Base-by-base conservation (phyloP, 164 flowering plant genomes). In the Magnolia sinica region DNA sequence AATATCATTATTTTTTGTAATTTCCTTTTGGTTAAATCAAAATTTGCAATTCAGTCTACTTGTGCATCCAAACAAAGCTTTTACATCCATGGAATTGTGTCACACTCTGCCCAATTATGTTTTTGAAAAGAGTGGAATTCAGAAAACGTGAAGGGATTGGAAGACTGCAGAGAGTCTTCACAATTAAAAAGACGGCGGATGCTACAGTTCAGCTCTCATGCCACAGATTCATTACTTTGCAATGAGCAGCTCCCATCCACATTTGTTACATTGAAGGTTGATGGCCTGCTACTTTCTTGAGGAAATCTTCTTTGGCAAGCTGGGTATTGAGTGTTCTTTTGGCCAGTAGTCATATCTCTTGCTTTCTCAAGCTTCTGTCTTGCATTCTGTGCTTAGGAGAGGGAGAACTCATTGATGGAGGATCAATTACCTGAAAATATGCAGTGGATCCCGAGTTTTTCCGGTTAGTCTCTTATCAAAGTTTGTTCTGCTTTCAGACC, bases 111-210 rank as follows among this genome's bases (percentile, higher is more conserved):
- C 49, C 49, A 52, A 65, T 37, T 70, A 59, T 50, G 49, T 50
- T 75, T 45, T 37, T 68, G 64, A 68, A 77, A 79, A 72, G 23
- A 64, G 49, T 74, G 73, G 55, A 69, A 76, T 84, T 82, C 91
- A 92, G 95, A 64, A 78, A 79, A 75, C n/a, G n/a, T 71, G 67
- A 92, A 92, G 82, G 88, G 79, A 37, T 59, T 74, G 55, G 86
- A 81, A 66, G 88, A 78, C 49, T 73, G 49, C 63, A 84, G 82
- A 67, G 90, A 87, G 70, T 73, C 85, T 74, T 86, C 88, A 0
- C 95, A 91, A 84, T 82, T 80, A 14, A 95, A 95, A 83, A 86
- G 98, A 79, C 86, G 98, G 24, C 84, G 97, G 58, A 89, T 86
- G 91, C 87, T 95, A 69, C 93, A 89, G 73, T 95, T 95, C 79